A percentile compares a stretch with the other conserved stretches of the same genome.
Conservation (phyloP, 2,329 filamentous ascomycete genomes). For the Aspergillus neoniger region DNA sequence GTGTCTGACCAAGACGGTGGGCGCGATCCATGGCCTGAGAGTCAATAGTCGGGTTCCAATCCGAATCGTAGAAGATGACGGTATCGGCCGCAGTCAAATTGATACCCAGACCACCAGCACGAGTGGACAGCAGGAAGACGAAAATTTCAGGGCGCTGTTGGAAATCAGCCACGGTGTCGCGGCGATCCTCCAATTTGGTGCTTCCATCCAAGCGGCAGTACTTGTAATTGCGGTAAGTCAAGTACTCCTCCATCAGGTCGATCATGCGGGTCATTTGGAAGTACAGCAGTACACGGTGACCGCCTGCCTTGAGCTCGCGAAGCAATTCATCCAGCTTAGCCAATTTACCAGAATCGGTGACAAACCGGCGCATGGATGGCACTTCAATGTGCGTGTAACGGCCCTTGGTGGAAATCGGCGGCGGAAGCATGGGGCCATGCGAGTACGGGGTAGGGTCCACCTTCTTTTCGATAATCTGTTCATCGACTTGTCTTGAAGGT, state of each 20-base stretch:
- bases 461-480: constrained; percentile 72
- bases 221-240: constrained; percentile 98
- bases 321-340: constrained; percentile 86
- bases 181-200: constrained; percentile 93
- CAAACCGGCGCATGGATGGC: constrained; percentile 95
- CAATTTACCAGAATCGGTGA: constrained; percentile 95
- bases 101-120: constrained; percentile 96
- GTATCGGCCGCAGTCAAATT: constrained; percentile 96
- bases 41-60: constrained; percentile 99
- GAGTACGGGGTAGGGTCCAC: constrained; percentile 58
- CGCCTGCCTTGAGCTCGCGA: constrained; percentile 84
- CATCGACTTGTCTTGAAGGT: constrained; percentile 64
- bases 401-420: constrained; percentile 76
- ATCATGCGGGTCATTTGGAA: constrained; percentile 99
- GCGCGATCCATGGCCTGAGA: constrained; percentile 99
- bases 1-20: constrained; percentile 93
- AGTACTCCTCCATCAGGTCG: constrained; percentile 97
- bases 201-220: constrained; percentile 96
- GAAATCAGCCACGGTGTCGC: constrained; percentile 96
- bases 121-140: constrained; percentile 92
- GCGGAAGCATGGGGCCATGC: constrained; percentile 72
- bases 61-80: constrained; percentile 98
- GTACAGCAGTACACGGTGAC: constrained; percentile 92
- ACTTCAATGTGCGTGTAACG: constrained; percentile 89
- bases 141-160: constrained; percentile 94